Base-by-base conservation (phyloP, 441 rosid species). In the Populus hybrid region DNA sequence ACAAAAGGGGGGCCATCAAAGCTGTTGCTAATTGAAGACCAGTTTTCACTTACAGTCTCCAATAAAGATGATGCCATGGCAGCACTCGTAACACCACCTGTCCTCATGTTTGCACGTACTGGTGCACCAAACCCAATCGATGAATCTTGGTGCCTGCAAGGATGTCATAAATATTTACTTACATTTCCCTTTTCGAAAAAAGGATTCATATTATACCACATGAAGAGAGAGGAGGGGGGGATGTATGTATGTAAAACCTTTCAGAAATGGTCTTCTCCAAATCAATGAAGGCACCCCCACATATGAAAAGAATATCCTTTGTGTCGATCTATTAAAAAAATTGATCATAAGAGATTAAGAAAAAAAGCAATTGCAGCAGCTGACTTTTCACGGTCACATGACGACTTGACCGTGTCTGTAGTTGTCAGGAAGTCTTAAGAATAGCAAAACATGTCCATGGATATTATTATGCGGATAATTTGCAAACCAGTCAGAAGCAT, bases 41-140 rank as follows among this genome's bases (percentile, higher is more conserved):
- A 30, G 32, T 30, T 30, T 30, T 30, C 32, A 28, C 30, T 28
- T 28, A 28, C 30, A 28, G 30, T 28, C 30, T 28, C 30, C 30
- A 28, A 28, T 28, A 28, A 28, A 28, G 30, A 28, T 28, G 30
- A 28, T 28, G 30, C 4, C 30, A 28, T 28, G 30, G 30, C 30
- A 28, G 30, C 30, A 28, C 30, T 28, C 30, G 30, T 28, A 28
- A 28, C 30, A 28, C 30, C 30, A 28, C 30, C 30, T 28, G 30
- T 28, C 30, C 30, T 28, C 30, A 28, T 28, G 30, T 28, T 28
- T 28, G 32, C 94, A 77, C 98, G 98, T 23, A 96, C 96, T 57
- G 97, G 96, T 64, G 98, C 98, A 69, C 98, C 98, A 82, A 96
- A 96, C 78, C 99, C 99, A 73, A 94, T 94, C 24, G 99, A 96